Conservation (phyloP, 257 asterid species). For the Lantana camara region DNA sequence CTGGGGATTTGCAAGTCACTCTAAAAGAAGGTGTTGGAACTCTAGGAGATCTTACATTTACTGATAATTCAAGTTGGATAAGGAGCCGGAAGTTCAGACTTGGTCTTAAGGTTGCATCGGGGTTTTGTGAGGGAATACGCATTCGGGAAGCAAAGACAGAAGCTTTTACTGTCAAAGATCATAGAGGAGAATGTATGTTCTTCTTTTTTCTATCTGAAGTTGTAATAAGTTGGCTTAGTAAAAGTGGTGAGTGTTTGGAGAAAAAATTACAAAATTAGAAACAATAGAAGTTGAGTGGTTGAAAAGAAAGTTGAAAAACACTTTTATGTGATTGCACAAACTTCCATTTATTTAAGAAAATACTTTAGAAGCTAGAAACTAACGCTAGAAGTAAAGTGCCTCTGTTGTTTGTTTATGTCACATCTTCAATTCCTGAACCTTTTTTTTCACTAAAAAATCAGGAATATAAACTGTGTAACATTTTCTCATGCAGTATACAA, state of each 20-base stretch:
- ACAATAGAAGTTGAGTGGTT: too few relatives aligned
- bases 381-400: background rate
- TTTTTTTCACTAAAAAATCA: background rate
- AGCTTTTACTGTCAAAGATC: slow-evolving; percentile 87
- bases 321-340: too few relatives aligned
- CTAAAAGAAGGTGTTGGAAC: slow-evolving; percentile 95
- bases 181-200: slow-evolving; percentile 93
- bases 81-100: slow-evolving; percentile 85
- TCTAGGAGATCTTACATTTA: slow-evolving; percentile 77
- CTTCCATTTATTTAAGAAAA: too few relatives aligned
- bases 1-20: slow-evolving; percentile 74
- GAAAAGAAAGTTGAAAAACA: too few relatives aligned
- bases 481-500: slow-evolving; percentile 74
- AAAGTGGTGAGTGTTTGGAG: too few relatives aligned
- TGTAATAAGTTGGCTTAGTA: too few relatives aligned
- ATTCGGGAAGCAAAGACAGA: slow-evolving; percentile 88
- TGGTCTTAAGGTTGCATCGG: slow-evolving; percentile 81
- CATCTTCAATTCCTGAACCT: background rate
- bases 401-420: background rate
- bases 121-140: slow-evolving; percentile 72
- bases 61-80: slow-evolving; percentile 92
- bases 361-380: too few relatives aligned
- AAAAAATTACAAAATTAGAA: too few relatives aligned
- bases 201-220: too few relatives aligned
- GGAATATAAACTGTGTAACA: background rate